Evolutionary conservation across 345 rosid genomes (phyloP).

Genomic region (Eucalyptus melliodora): DNA sequence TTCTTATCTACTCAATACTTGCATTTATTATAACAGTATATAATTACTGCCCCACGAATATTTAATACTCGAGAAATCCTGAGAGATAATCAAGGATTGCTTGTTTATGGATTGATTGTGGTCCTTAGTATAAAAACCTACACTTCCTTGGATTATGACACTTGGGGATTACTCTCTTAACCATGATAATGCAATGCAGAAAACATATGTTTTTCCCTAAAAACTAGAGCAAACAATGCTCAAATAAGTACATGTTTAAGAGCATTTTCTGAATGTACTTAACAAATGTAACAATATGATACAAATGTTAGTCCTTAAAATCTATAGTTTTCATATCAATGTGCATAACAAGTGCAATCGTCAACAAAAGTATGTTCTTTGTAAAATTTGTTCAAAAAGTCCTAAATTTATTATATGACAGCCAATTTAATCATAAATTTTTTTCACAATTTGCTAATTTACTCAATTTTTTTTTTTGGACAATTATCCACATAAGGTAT

Average conservation of each 20-base stretch:
- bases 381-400: too few species aligned
- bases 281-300: neutral
- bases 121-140: neutral
- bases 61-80: rapidly evolving
- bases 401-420: too few species aligned
- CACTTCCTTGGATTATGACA: neutral
- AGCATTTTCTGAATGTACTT: neutral
- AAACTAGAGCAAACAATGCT: neutral
- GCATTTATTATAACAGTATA: too few species aligned
- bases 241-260: neutral
- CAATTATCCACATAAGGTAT: too few species aligned
- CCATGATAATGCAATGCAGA: neutral
- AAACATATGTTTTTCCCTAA: neutral
- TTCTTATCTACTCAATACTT: too few species aligned
- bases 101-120: neutral
- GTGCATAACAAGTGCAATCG: neutral
- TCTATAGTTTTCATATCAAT: neutral
- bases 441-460: too few species aligned
- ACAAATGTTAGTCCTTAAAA: neutral
- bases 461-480: too few species aligned
- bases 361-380: neutral
- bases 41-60: too few species aligned
- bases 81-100: too few species aligned
- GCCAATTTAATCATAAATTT: too few species aligned
- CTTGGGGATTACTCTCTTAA: neutral